These are phyloP conservation scores for Kuraishia piskuri DNA, from an alignment of 805 yeast genomes.

Conservation along the genomic window DNA sequence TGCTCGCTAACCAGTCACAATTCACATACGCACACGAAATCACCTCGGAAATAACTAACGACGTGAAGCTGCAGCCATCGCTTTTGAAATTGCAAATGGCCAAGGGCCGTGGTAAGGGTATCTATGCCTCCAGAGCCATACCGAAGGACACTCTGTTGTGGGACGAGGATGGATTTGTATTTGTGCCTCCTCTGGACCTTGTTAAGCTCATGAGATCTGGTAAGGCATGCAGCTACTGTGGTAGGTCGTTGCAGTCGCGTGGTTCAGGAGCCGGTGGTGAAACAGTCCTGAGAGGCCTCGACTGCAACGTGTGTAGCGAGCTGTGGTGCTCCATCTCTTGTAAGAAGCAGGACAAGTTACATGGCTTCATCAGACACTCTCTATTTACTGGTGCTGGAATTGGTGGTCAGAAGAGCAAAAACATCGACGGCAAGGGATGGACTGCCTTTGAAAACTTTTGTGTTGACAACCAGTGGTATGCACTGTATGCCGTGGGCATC, in stretches of 20 bases:
- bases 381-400: slow-evolving; percentile 15
- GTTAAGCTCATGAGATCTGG: slow-evolving; percentile 49
- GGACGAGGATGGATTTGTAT: slow-evolving; percentile 47
- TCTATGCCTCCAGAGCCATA: slow-evolving; percentile 42
- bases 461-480: slow-evolving; percentile 56
- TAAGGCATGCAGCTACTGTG: slow-evolving; percentile 69
- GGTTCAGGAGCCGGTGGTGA: slow-evolving; percentile 17
- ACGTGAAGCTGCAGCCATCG: slow-evolving; percentile 23
- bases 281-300: slow-evolving; percentile 38
- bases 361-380: slow-evolving; percentile 50
- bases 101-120: slow-evolving; percentile 49
- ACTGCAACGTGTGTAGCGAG: slow-evolving; percentile 56
- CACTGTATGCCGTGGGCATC: slow-evolving; percentile 55
- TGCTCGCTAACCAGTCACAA: slow-evolving; percentile 33
- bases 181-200: slow-evolving; percentile 62
- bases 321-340: slow-evolving; percentile 67
- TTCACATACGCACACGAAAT: slow-evolving; percentile 48
- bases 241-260: slow-evolving; percentile 35
- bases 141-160: slow-evolving; percentile 39
- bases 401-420: slow-evolving; percentile 20
- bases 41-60: slow-evolving; percentile 40
- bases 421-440: slow-evolving; percentile 42
- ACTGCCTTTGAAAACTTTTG: slow-evolving; percentile 50
- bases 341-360: slow-evolving; percentile 43
- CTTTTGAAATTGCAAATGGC: slow-evolving; percentile 33